Conservation (phyloP, 116 monocot genomes). For the Zostera marina region DNA sequence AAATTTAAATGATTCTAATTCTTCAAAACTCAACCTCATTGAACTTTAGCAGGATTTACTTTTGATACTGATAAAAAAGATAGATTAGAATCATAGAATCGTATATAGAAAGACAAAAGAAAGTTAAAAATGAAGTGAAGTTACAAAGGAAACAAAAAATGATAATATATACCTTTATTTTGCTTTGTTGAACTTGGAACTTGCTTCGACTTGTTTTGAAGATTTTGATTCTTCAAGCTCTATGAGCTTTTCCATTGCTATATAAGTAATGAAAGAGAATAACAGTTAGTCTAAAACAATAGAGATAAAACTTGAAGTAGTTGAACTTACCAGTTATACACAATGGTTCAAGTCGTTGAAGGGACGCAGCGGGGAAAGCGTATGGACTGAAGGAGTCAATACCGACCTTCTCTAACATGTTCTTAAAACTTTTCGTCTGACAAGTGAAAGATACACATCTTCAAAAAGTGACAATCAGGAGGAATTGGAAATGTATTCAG, state of each 20-base stretch:
- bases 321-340: constrained; percentile 34
- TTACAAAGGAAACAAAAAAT: no score
- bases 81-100: no score
- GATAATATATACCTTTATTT: no score
- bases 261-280: neutral
- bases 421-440: constrained; percentile 46
- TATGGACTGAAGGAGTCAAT: constrained; percentile 22
- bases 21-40: no score
- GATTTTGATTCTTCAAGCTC: constrained; percentile 1
- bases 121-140: no score
- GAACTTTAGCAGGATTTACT: no score
- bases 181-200: no score
- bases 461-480: neutral
- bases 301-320: neutral
- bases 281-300: neutral
- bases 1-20: no score
- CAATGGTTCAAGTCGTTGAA: constrained; percentile 37
- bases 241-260: constrained; percentile 6
- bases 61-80: no score
- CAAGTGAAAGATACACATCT: neutral
- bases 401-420: constrained; percentile 45
- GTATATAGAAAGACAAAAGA: no score
- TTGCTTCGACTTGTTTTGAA: neutral
- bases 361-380: constrained; percentile 18
- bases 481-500: no score